phyloP scores from a whole-genome alignment of 495 filamentous ascomycete genomes.

The Cudoniella acicularis region DNA sequence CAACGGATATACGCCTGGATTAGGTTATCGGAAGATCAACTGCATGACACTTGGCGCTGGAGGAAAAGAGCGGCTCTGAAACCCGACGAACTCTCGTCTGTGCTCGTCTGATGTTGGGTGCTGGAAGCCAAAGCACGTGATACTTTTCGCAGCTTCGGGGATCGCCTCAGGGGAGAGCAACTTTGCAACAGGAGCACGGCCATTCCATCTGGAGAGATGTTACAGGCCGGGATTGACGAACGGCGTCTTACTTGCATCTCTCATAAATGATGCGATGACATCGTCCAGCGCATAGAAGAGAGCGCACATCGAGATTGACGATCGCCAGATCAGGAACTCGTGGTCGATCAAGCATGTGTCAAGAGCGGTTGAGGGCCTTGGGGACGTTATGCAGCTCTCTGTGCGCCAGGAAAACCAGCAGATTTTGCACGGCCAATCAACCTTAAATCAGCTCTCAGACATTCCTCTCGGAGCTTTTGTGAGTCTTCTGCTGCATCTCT shows the following conservation, averaged over 20 bases:
- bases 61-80: constrained; percentile 2
- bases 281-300: constrained; percentile 1
- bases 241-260: constrained; percentile 1
- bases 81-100: constrained; percentile 2
- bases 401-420: neutral
- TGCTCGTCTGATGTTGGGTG: neutral
- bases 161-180: neutral
- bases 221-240: neutral
- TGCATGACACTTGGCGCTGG: neutral
- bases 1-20: neutral
- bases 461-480: neutral
- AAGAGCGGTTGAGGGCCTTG: neutral
- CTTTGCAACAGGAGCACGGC: constrained; percentile 8
- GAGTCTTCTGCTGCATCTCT: neutral
- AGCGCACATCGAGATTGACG: constrained; percentile 3
- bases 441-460: neutral
- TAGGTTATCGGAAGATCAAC: neutral
- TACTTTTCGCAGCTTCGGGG: neutral
- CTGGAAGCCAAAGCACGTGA: constrained; percentile 4
- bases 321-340: neutral
- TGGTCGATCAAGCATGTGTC: neutral
- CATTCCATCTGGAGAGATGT: constrained; percentile 7
- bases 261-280: neutral
- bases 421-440: neutral
- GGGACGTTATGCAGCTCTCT: neutral